Evolutionary conservation across 208 protist species (phyloP), one percentile per base, ranked within the genome.

Genomic region (Histomonas meleagridis): DNA sequence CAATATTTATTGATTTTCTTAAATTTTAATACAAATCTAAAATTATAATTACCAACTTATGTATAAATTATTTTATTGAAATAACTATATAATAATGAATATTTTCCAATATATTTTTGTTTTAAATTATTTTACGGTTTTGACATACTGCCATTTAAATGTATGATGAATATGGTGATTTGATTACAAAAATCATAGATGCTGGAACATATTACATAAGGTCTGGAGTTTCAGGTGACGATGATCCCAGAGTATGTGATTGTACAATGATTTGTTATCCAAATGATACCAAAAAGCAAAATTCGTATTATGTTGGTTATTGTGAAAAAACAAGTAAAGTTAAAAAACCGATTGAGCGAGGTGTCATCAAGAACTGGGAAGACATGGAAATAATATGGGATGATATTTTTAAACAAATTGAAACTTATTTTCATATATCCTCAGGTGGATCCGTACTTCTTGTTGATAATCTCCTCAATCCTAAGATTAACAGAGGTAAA

Each of bases 361-460:
- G 97, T 72, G 97, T 98, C 92, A 96, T 98, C 26, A 97, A 96
- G 92, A 98, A 98, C 95, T 98, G 97, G 97, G 97, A 98, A 92
- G 96, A 98, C 94, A 98, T 98, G 96, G 97, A 98, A 94, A 97
- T 97, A 94, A 90, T 95, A 91, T 98, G 97, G 97, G 96, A 98
- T 93, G 97, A 99, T 93, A 98, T 97, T 90, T 99, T 99, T 94
- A n/a, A n/a, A n/a, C n/a, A n/a, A n/a, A n/a, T n/a, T n/a, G n/a
- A n/a, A n/a, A n/a, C n/a, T n/a, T n/a, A n/a, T n/a, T n/a, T n/a
- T n/a, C n/a, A n/a, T n/a, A n/a, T n/a, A n/a, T n/a, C n/a, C n/a
- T 98, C 97, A 95, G n/a, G n/a, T n/a, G 98, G 98, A 94, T 97
- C 97, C 65, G 96, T 99, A 62, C 94, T 97, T 21, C 92, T 97